Evolutionary conservation across 2,329 filamentous ascomycete genomes (phyloP).

Genomic region (Colletotrichum musae): DNA sequence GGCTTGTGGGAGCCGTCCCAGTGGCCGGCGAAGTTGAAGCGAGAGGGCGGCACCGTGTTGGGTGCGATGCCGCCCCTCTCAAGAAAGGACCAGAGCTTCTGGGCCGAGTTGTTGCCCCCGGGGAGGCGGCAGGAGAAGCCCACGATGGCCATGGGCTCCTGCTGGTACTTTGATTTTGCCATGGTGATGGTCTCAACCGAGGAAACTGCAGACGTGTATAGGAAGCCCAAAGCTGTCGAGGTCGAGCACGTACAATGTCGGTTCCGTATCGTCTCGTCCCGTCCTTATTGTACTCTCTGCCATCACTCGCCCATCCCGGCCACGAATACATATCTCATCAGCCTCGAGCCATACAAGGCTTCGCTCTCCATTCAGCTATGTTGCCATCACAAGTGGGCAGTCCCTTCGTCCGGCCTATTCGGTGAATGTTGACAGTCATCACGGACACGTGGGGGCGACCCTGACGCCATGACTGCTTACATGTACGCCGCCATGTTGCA

Average conservation of each 20-base stretch:
- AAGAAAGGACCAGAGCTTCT: constrained; percentile 56
- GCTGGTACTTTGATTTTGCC: constrained; percentile 5
- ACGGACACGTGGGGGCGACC: no score
- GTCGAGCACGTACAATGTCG: no score
- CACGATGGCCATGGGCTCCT: constrained; percentile 56
- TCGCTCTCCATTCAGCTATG: no score
- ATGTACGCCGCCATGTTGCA: no score
- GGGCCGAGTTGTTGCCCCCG: constrained; percentile 50
- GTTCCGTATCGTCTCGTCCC: background rate
- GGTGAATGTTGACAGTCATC: no score
- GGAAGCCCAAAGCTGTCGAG: background rate
- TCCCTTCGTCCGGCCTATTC: no score
- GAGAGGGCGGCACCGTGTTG: constrained; percentile 45
- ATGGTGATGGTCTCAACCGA: background rate
- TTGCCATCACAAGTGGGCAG: no score
- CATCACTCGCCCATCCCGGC: background rate
- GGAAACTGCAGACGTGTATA: background rate
- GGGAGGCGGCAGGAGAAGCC: constrained; percentile 60
- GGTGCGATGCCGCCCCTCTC: constrained; percentile 48
- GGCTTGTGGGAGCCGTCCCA: constrained; percentile 54
- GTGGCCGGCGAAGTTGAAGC: constrained; percentile 54
- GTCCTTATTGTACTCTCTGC: background rate
- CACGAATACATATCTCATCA: no score
- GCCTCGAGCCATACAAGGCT: no score
- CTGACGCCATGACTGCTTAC: no score